These are phyloP conservation scores for Colletotrichum euphorbiae DNA, from an alignment of 2,329 filamentous ascomycete genomes.

Conservation along the genomic window DNA sequence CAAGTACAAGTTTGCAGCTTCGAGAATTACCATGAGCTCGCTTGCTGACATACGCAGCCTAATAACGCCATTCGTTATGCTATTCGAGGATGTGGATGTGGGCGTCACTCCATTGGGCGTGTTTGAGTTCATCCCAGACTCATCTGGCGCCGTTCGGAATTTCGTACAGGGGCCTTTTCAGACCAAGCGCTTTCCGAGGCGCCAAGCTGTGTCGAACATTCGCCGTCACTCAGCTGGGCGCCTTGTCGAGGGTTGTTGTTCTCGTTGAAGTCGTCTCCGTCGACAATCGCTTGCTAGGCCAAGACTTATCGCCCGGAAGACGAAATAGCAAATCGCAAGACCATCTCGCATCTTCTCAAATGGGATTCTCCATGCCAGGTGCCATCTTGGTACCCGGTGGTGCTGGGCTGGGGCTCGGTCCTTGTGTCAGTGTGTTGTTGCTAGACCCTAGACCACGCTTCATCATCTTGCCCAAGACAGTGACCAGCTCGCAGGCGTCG, in stretches of 20 bases:
- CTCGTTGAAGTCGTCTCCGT: too few relatives aligned
- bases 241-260: too few relatives aligned
- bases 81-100: not conserved
- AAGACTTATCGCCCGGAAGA: not conserved
- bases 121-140: not conserved
- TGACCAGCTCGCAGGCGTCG: slow-evolving; percentile 89
- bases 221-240: too few relatives aligned
- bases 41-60: not conserved
- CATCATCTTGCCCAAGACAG: slow-evolving; percentile 88
- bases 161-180: not conserved
- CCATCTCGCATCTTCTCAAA: slow-evolving; percentile 44
- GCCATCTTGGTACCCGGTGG: slow-evolving; percentile 41
- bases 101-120: not conserved
- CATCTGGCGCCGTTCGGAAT: too few relatives aligned
- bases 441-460: slow-evolving; percentile 71
- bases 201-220: too few relatives aligned
- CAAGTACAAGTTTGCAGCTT: slow-evolving; percentile 22
- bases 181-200: not conserved
- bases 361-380: slow-evolving; percentile 58
- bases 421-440: slow-evolving; percentile 50
- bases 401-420: slow-evolving; percentile 46
- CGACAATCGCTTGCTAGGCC: not conserved
- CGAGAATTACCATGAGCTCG: not conserved
- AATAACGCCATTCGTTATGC: not conserved
- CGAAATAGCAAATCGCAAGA: not conserved